Evolutionary conservation across 2,329 filamentous ascomycete species (phyloP).

Genomic region (Talaromyces sp.): DNA sequence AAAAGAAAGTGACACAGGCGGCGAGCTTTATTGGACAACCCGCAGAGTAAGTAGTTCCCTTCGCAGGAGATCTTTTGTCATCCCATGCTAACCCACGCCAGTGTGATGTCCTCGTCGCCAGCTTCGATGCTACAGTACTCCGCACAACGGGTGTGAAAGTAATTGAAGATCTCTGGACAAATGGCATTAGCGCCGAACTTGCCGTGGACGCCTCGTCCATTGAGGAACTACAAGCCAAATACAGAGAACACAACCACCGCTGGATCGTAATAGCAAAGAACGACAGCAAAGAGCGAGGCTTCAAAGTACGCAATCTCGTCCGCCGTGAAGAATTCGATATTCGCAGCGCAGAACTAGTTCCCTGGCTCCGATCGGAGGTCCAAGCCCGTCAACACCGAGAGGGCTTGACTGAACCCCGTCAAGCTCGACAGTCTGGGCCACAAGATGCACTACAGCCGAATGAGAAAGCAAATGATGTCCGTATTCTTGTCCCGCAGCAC

Average conservation of each 20-base stretch:
- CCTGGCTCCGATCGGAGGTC: conserved; percentile 79
- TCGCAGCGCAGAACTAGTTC: conserved; percentile 69
- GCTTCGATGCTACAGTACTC: conserved; percentile 77
- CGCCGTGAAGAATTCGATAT: conserved; percentile 83
- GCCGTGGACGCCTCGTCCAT: conserved; percentile 76
- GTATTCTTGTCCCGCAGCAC: conserved; percentile 79
- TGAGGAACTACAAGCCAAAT: conserved; percentile 69
- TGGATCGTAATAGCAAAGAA: conserved; percentile 89
- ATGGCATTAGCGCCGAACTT: conserved; percentile 85
- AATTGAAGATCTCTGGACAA: conserved; percentile 75
- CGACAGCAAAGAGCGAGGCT: conserved; percentile 56
- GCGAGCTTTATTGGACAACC: conserved; percentile 60
- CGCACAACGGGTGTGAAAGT: conserved; percentile 76
- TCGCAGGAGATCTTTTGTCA: neutral
- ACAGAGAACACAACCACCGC: conserved; percentile 75
- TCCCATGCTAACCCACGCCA: conserved; percentile 47
- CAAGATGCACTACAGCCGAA: conserved; percentile 38
- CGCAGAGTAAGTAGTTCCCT: conserved; percentile 59
- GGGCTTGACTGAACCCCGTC: conserved; percentile 47
- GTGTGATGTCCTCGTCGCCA: conserved; percentile 88
- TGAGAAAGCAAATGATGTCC: conserved; percentile 71
- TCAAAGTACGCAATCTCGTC: conserved; percentile 78
- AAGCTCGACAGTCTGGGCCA: conserved; percentile 44
- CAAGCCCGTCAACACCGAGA: conserved; percentile 73
- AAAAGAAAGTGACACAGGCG: conserved; percentile 71